A percentile compares a stretch with the other conserved stretches of the same genome.
Evolutionary conservation across 495 filamentous ascomycete genomes (phyloP).

Genomic region (Daldinia decipiens): DNA sequence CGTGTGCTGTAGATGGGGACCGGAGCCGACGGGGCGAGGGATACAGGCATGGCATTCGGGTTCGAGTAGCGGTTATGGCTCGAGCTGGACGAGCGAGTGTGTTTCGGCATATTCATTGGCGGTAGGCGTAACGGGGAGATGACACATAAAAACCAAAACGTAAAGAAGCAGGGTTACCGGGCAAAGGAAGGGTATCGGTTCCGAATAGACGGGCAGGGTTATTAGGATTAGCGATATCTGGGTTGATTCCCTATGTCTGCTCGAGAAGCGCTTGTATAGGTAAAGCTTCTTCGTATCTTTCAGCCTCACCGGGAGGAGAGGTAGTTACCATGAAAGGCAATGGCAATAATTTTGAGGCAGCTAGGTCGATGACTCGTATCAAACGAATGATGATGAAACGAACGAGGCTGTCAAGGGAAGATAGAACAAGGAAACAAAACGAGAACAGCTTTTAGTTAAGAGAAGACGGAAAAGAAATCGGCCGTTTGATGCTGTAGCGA

Average conservation of each 20-base stretch:
- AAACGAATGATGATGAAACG: conserved; percentile 57
- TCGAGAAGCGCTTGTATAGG: conserved; percentile 15
- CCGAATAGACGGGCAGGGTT: conserved; percentile 9
- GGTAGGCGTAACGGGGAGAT: conserved; percentile 5
- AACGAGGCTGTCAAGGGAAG: conserved; percentile 43
- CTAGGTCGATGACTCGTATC: conserved; percentile 52
- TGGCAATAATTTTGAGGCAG: conserved; percentile 22
- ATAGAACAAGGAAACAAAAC: conserved; percentile 41
- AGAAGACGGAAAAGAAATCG: conserved; percentile 49
- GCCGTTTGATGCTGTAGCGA: conserved; percentile 50
- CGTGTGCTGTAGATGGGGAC: conserved; percentile 47
- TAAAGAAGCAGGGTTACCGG: conserved; percentile 3
- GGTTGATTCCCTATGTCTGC: conserved; percentile 12
- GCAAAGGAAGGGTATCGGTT: conserved; percentile 7
- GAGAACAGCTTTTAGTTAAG: conserved; percentile 38
- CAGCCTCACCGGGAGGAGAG: conserved; percentile 43
- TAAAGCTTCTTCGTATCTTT: conserved; percentile 24
- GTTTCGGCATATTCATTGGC: conserved; percentile 51
- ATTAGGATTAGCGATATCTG: conserved; percentile 43
- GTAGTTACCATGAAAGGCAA: conserved; percentile 19
- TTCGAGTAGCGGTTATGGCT: conserved; percentile 49
- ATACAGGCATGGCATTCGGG: conserved; percentile 44
- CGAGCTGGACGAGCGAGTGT: conserved; percentile 49
- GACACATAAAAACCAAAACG: conserved; percentile 21
- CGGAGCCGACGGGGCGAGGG: conserved; percentile 48